phyloP scores from a whole-genome alignment of 352 stramenopile species.

The Phytopythium oedochilum region DNA sequence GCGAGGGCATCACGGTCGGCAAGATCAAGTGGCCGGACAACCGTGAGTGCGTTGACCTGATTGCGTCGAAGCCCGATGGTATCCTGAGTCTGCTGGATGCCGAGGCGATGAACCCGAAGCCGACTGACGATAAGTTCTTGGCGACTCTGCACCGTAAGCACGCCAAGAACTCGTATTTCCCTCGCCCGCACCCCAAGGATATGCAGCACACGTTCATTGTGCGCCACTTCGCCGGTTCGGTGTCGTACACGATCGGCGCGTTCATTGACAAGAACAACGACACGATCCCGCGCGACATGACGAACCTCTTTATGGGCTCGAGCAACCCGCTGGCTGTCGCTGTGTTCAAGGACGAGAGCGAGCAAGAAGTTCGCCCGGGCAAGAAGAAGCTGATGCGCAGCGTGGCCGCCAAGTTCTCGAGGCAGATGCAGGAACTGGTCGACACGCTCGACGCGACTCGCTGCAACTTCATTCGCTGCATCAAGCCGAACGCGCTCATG shows the following conservation, averaged over 20 bases:
- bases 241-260: slow-evolving; percentile 86
- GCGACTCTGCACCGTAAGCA: slow-evolving; percentile 83
- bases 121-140: slow-evolving; percentile 86
- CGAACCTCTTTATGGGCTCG: slow-evolving; percentile 73
- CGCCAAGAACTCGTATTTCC: slow-evolving; percentile 82
- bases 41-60: slow-evolving; percentile 88
- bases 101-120: slow-evolving; percentile 88
- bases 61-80: slow-evolving; percentile 74
- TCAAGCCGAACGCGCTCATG: slow-evolving; percentile 87
- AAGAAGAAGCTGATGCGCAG: slow-evolving; percentile 82
- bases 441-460: slow-evolving; percentile 73
- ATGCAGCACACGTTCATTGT: slow-evolving; percentile 90
- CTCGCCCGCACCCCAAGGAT: slow-evolving; percentile 81
- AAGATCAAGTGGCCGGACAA: slow-evolving; percentile 91
- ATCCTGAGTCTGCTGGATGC: slow-evolving; percentile 83
- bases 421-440: slow-evolving; percentile 81
- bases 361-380: slow-evolving; percentile 38
- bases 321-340: slow-evolving; percentile 52
- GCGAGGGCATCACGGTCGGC: slow-evolving; percentile 86
- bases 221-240: slow-evolving; percentile 84
- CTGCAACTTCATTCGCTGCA: slow-evolving; percentile 88
- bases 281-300: slow-evolving; percentile 80
- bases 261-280: slow-evolving; percentile 94
- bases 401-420: slow-evolving; percentile 60
- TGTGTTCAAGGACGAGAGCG: slow-evolving; percentile 67